These are phyloP conservation scores for Nigrograna mackinnonii DNA, from an alignment of 2,329 filamentous ascomycete genomes.

Conservation along the genomic window DNA sequence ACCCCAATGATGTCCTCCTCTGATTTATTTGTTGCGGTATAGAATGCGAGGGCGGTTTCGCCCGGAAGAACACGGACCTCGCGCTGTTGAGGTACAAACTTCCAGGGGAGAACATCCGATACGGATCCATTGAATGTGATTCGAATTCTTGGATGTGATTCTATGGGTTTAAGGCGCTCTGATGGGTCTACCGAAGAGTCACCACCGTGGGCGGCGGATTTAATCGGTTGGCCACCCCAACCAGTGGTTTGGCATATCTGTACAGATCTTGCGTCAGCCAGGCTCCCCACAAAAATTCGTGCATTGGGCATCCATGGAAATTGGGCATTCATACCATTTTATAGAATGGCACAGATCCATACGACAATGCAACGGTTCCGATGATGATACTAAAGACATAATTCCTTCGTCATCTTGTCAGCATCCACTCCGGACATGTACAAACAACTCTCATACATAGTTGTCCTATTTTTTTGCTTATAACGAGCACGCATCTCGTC, in stretches of 20 bases:
- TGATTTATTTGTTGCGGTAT: conserved; percentile 91
- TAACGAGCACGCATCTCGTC: conserved; percentile 68
- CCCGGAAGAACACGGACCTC: conserved; percentile 94
- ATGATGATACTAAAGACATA: conserved; percentile 79
- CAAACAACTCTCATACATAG: conserved; percentile 51
- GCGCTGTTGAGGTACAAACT: conserved; percentile 94
- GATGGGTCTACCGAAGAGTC: conserved; percentile 66
- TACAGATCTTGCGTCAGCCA: not conserved
- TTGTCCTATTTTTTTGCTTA: conserved; percentile 68
- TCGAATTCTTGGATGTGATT: conserved; percentile 78
- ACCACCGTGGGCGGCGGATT: conserved; percentile 70
- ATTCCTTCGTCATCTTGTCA: too few relatives aligned
- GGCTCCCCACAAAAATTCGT: not conserved
- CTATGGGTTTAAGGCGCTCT: conserved; percentile 78
- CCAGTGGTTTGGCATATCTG: conserved; percentile 84
- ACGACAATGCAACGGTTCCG: conserved; percentile 78
- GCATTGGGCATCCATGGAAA: not conserved
- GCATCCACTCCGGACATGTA: too few relatives aligned
- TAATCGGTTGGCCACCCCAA: conserved; percentile 91
- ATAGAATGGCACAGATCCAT: conserved; percentile 83
- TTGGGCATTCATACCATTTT: conserved; percentile 68
- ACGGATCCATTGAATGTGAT: conserved; percentile 97
- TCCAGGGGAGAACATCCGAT: conserved; percentile 95
- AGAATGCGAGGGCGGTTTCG: conserved; percentile 96
- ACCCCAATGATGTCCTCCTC: conserved; percentile 95